These are phyloP conservation scores for Breviolum minutum DNA, from an alignment of 73 alveolate genomes.

Conservation along the genomic window DNA sequence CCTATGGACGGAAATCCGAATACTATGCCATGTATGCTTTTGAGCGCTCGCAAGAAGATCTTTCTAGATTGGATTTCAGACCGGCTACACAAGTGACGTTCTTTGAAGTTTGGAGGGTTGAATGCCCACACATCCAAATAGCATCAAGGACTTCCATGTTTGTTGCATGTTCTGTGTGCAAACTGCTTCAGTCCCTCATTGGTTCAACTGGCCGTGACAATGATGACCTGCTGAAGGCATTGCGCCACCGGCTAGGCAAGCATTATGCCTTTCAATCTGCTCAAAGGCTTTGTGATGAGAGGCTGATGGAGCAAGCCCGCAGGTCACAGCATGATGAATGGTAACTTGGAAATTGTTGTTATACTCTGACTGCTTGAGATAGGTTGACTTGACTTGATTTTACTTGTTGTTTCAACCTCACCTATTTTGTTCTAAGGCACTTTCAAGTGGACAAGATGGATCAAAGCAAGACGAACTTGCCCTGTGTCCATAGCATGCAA, in stretches of 20 bases:
- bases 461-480: slow-evolving; percentile 13
- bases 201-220: background rate
- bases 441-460: slow-evolving; percentile 43
- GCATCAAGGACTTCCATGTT: background rate
- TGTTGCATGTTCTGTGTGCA: slow-evolving; percentile 13
- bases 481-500: background rate
- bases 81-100: background rate
- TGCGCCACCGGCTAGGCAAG: background rate
- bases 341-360: background rate
- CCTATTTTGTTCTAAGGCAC: background rate
- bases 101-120: slow-evolving; percentile 21
- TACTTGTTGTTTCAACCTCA: background rate
- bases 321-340: slow-evolving; percentile 14
- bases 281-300: slow-evolving; percentile 7
- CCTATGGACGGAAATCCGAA: background rate
- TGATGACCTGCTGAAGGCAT: slow-evolving; percentile 8
- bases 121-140: background rate
- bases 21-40: background rate
- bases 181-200: background rate
- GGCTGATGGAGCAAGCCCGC: slow-evolving; percentile 17
- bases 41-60: background rate
- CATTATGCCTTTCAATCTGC: slow-evolving; percentile 15
- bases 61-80: background rate
- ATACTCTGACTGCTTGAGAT: background rate
- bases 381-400: background rate